phyloP scores from a whole-genome alignment of 805 yeast genomes.

The Wickerhamiella azymoides region DNA sequence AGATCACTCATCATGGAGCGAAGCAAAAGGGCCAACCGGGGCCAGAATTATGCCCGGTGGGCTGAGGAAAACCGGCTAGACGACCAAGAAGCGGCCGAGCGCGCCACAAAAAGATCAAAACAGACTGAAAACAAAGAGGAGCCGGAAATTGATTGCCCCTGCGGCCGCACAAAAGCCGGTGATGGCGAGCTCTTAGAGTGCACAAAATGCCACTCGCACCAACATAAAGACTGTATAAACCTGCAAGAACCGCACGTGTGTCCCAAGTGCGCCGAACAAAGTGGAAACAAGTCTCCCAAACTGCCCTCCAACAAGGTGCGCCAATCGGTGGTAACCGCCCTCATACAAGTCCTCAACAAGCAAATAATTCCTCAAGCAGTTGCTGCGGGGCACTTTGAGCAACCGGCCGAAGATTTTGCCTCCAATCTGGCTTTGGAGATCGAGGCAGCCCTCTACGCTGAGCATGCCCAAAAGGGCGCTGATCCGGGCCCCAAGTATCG shows the following conservation, averaged over 20 bases:
- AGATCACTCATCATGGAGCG: slow-evolving; percentile 5
- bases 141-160: slow-evolving; percentile 12
- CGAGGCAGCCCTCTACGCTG: slow-evolving; percentile 36
- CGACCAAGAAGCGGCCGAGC: background rate
- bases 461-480: slow-evolving; percentile 24
- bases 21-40: slow-evolving; percentile 7
- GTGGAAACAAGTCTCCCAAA: background rate
- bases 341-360: slow-evolving; percentile 31
- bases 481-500: slow-evolving; percentile 39
- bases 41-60: slow-evolving; percentile 7
- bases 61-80: background rate
- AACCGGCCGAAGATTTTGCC: slow-evolving; percentile 17
- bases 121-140: slow-evolving; percentile 6
- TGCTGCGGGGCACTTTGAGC: slow-evolving; percentile 15
- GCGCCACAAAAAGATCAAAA: background rate
- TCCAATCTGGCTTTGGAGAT: slow-evolving; percentile 34
- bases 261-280: background rate
- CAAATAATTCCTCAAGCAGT: slow-evolving; percentile 27
- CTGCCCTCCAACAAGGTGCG: slow-evolving; percentile 28
- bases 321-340: slow-evolving; percentile 38
- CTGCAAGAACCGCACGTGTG: background rate
- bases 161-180: slow-evolving; percentile 20
- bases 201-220: slow-evolving; percentile 54
- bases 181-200: slow-evolving; percentile 44
- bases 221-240: slow-evolving; percentile 40